These are phyloP conservation scores for Saccharomycopsis hybrid DNA, from an alignment of 1,139 yeast species.

Conservation along the genomic window DNA sequence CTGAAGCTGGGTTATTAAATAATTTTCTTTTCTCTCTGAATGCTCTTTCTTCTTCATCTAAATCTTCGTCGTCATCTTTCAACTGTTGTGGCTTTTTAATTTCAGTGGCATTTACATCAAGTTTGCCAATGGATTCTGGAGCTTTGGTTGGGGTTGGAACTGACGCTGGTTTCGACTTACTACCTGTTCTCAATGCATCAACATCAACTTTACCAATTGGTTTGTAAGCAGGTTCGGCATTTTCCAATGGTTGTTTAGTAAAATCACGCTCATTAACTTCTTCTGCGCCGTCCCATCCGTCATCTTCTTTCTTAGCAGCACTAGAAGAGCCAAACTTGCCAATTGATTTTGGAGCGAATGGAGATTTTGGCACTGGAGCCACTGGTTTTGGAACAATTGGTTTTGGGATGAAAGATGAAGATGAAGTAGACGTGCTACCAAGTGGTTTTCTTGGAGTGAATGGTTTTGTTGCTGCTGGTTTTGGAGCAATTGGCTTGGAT, in stretches of 20 bases:
- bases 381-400: slow-evolving; percentile 29
- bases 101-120: slow-evolving; percentile 16
- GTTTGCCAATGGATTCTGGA: slow-evolving; percentile 2
- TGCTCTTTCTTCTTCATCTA: slow-evolving; percentile 22
- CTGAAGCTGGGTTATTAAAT: slow-evolving; percentile 24
- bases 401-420: slow-evolving; percentile 23
- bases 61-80: slow-evolving; percentile 14
- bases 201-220: slow-evolving; percentile 54
- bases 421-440: slow-evolving; percentile 23
- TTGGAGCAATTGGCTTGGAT: slow-evolving; percentile 32
- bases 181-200: slow-evolving; percentile 15
- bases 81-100: slow-evolving; percentile 13
- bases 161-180: slow-evolving; percentile 7
- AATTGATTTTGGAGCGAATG: slow-evolving; percentile 4
- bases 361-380: slow-evolving; percentile 18
- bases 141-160: slow-evolving; percentile 1
- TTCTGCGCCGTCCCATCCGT: slow-evolving; percentile 55
- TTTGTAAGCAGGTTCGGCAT: slow-evolving; percentile 42
- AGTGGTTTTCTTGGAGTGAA: slow-evolving; percentile 27
- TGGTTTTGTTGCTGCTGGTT: slow-evolving; percentile 26
- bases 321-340: neutral
- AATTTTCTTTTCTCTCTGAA: slow-evolving; percentile 19
- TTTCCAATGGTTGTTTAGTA: slow-evolving; percentile 50
- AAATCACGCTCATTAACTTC: slow-evolving; percentile 72
- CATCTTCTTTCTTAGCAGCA: slow-evolving; percentile 32